Percentiles rank a stretch among this genome's conserved stretches.
Evolutionary conservation across 2,329 filamentous ascomycete species (phyloP).

Genomic region (Cladosporium velox): DNA sequence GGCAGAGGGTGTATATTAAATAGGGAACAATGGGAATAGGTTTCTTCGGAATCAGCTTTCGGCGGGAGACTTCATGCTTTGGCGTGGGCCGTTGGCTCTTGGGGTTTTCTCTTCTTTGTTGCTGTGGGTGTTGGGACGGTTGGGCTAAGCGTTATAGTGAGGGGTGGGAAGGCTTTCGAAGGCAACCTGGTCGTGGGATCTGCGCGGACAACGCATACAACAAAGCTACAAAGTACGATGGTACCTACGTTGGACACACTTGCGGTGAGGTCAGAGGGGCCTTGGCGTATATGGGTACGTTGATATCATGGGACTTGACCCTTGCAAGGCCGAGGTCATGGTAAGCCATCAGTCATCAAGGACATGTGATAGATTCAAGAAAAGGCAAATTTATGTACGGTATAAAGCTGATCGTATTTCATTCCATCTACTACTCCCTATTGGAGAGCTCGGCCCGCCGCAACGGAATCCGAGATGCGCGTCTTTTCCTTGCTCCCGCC

Average conservation of each 20-base stretch:
- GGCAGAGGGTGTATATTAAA: background rate
- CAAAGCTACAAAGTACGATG: background rate
- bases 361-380: background rate
- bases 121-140: background rate
- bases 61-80: constrained; percentile 19
- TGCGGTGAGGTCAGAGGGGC: constrained; percentile 20
- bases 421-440: constrained; percentile 10
- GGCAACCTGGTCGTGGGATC: constrained; percentile 3
- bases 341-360: background rate
- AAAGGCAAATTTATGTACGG: background rate
- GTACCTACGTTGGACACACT: background rate
- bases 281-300: constrained; percentile 10
- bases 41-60: constrained; percentile 17
- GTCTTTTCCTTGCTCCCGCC: background rate
- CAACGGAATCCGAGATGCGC: constrained; percentile 12
- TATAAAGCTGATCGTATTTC: constrained; percentile 17
- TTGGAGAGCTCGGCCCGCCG: constrained; percentile 4
- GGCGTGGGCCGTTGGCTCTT: background rate
- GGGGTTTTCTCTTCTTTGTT: background rate
- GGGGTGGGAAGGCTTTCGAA: constrained; percentile 5
- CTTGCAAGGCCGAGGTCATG: background rate
- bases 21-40: background rate
- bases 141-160: constrained; percentile 4
- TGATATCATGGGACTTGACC: constrained; percentile 8
- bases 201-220: constrained; percentile 15